Percentiles rank a stretch among this genome's conserved stretches.
These are phyloP conservation scores for Nakazawaea ernobii DNA, from an alignment of 805 yeast genomes.

Conservation along the genomic window DNA sequence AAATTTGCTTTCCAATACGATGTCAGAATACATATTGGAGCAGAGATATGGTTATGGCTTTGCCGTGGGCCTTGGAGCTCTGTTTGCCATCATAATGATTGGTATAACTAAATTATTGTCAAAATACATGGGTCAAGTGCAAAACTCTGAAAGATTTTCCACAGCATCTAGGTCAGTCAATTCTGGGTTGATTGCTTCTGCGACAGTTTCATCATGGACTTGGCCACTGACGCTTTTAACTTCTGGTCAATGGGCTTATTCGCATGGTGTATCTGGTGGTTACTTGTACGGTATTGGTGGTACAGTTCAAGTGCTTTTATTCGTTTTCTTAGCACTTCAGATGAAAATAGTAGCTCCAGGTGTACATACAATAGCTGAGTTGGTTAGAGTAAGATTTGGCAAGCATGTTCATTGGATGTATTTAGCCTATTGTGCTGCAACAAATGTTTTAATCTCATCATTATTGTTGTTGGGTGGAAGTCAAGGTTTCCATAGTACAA, in stretches of 20 bases:
- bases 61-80: conserved; percentile 37
- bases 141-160: conserved; percentile 34
- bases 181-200: conserved; percentile 36
- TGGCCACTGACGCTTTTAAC: conserved; percentile 37
- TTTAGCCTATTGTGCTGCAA: conserved; percentile 29
- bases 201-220: conserved; percentile 42
- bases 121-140: conserved; percentile 30
- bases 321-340: conserved; percentile 31
- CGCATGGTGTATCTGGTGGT: conserved; percentile 36
- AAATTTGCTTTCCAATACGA: neutral
- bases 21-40: conserved; percentile 20
- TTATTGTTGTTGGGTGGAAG: conserved; percentile 37
- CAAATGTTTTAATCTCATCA: conserved; percentile 30
- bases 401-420: conserved; percentile 29
- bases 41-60: conserved; percentile 37
- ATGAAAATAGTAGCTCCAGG: conserved; percentile 35
- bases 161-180: conserved; percentile 35
- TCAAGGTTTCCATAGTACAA: conserved; percentile 31
- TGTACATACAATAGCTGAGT: conserved; percentile 38
- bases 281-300: conserved; percentile 32
- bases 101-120: conserved; percentile 30
- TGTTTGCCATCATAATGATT: conserved; percentile 38
- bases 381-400: conserved; percentile 33
- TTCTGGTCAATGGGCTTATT: conserved; percentile 34
- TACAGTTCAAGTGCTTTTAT: conserved; percentile 30